A percentile compares a stretch with the other conserved stretches of the same genome.
phyloP scores from a whole-genome alignment of 495 filamentous ascomycete genomes.

The Penicillium psychrofluorescens region DNA sequence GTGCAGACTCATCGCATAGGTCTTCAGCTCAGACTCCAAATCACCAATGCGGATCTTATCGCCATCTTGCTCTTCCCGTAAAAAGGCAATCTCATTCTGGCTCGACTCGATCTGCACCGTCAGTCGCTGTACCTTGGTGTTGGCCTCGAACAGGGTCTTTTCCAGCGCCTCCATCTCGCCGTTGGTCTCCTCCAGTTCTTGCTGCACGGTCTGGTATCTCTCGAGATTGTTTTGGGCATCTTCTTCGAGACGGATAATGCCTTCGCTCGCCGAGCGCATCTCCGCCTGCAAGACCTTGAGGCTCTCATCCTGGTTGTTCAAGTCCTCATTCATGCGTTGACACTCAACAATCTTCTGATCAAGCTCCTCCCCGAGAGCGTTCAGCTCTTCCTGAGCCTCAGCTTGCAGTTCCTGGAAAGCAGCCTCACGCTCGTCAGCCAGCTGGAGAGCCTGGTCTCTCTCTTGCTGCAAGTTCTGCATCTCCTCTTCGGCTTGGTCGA shows the following conservation, averaged over 20 bases:
- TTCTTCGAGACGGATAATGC: slow-evolving; percentile 78
- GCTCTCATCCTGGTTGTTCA: slow-evolving; percentile 54
- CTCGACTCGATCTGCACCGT: slow-evolving; percentile 87
- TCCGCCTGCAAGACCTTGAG: slow-evolving; percentile 80
- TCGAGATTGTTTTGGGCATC: slow-evolving; percentile 62
- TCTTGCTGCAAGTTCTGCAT: slow-evolving; percentile 75
- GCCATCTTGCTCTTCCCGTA: slow-evolving; percentile 92
- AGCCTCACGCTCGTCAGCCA: slow-evolving; percentile 69
- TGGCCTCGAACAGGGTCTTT: slow-evolving; percentile 66
- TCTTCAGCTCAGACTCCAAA: slow-evolving; percentile 72
- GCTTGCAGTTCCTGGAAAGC: slow-evolving; percentile 72
- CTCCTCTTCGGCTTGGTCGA: slow-evolving; percentile 71
- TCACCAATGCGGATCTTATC: slow-evolving; percentile 98
- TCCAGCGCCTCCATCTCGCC: slow-evolving; percentile 72
- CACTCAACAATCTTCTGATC: slow-evolving; percentile 68
- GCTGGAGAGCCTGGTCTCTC: slow-evolving; percentile 74
- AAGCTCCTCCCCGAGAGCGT: slow-evolving; percentile 70
- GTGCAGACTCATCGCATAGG: slow-evolving; percentile 59
- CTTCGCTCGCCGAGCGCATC: slow-evolving; percentile 83
- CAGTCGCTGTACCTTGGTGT: slow-evolving; percentile 76
- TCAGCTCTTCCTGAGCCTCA: slow-evolving; percentile 78
- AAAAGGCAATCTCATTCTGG: slow-evolving; percentile 88
- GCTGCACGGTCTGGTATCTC: slow-evolving; percentile 64
- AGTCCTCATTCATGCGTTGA: slow-evolving; percentile 58
- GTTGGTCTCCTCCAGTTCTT: slow-evolving; percentile 67